These are phyloP conservation scores for Pseudopithomyces maydicus DNA, from an alignment of 2,329 filamentous ascomycete species.

Conservation along the genomic window DNA sequence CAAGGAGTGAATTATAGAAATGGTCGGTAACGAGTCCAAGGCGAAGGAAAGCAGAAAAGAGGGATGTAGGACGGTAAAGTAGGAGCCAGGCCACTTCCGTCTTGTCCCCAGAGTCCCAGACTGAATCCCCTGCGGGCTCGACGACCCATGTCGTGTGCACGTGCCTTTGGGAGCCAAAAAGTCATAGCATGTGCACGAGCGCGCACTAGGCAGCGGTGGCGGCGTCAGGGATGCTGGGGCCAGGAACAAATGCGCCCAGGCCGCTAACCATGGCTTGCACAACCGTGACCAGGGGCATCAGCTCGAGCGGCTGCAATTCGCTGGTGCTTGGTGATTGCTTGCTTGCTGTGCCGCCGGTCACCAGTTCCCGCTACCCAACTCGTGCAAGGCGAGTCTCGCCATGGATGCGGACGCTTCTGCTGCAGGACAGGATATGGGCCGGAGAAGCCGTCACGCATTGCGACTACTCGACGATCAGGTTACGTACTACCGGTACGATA, in stretches of 20 bases:
- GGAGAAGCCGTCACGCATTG: not conserved
- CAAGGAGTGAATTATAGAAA: conserved; percentile 27
- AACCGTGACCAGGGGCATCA: conserved; percentile 7
- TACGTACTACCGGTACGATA: conserved; percentile 1
- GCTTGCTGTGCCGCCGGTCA: conserved; percentile 7
- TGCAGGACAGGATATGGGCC: not conserved
- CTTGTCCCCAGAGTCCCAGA: conserved; percentile 15
- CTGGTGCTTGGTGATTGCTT: conserved; percentile 1
- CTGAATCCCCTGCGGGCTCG: conserved; percentile 29
- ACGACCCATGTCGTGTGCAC: conserved; percentile 26
- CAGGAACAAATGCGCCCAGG: conserved; percentile 34
- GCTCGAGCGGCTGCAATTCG: conserved; percentile 23
- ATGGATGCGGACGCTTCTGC: no score
- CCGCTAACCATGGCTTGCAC: conserved; percentile 18
- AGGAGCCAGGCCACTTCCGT: conserved; percentile 30
- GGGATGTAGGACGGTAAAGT: conserved; percentile 36
- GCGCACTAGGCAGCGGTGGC: conserved; percentile 27
- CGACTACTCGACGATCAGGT: not conserved
- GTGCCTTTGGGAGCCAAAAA: conserved; percentile 25
- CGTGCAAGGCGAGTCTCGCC: not conserved
- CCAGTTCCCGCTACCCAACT: not conserved
- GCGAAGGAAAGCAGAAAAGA: conserved; percentile 25
- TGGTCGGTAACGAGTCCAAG: conserved; percentile 28
- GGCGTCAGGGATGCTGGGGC: conserved; percentile 24
- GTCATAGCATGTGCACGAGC: conserved; percentile 24